Percentiles rank a stretch among this genome's conserved stretches.
phyloP scores from a whole-genome alignment of 805 yeast genomes.

The Blastobotrys peoriensis region DNA sequence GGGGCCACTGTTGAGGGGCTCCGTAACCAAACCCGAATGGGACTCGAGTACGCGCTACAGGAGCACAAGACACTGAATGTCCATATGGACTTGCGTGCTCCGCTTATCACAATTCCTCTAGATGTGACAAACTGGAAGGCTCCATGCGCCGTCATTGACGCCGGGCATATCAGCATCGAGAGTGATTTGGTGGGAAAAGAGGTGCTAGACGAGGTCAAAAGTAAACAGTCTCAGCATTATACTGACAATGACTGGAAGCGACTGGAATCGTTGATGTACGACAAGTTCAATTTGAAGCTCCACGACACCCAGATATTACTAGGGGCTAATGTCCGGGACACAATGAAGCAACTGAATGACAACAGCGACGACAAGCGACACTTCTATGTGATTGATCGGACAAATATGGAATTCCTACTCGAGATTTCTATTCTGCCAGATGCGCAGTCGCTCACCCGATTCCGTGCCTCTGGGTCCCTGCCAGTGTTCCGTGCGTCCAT shows the following conservation, averaged over 20 bases:
- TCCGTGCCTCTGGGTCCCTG: constrained; percentile 69
- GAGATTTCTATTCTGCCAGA: constrained; percentile 84
- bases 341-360: constrained; percentile 62
- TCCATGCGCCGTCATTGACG: constrained; percentile 88
- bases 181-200: constrained; percentile 75
- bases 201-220: constrained; percentile 60
- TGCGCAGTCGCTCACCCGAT: constrained; percentile 64
- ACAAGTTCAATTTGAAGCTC: constrained; percentile 67
- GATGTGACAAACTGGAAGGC: constrained; percentile 74
- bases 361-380: constrained; percentile 34
- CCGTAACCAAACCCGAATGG: constrained; percentile 82
- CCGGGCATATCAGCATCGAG: constrained; percentile 83
- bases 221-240: constrained; percentile 48
- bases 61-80: constrained; percentile 89
- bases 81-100: constrained; percentile 88
- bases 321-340: constrained; percentile 73
- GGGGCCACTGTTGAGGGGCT: constrained; percentile 90
- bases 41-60: constrained; percentile 86
- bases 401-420: constrained; percentile 64
- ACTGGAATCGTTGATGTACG: constrained; percentile 79
- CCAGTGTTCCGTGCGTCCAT: constrained; percentile 66
- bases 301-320: constrained; percentile 85
- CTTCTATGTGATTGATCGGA: constrained; percentile 65
- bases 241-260: constrained; percentile 66
- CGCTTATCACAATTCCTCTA: constrained; percentile 78